phyloP scores from a whole-genome alignment of 441 rosid genomes.

The Codiaeum variegatum region DNA sequence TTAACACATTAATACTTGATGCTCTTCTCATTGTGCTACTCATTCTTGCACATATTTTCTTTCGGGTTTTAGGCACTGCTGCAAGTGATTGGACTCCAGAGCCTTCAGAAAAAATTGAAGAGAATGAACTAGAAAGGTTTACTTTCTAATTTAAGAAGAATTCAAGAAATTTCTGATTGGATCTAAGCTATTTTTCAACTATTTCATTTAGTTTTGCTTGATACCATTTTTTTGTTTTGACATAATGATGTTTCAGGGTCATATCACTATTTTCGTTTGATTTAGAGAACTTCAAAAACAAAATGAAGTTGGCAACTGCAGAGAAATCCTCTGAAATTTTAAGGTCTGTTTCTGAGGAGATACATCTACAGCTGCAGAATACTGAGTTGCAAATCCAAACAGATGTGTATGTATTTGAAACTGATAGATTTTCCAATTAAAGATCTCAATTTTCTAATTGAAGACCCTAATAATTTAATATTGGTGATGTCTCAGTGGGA shows the following conservation, averaged over 20 bases:
- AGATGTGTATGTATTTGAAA: constrained; percentile 54
- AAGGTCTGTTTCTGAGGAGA: constrained; percentile 64
- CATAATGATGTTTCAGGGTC: constrained; percentile 55
- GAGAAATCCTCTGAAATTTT: constrained; percentile 74
- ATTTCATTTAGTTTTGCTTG: constrained; percentile 17
- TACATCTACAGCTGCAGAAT: constrained; percentile 51
- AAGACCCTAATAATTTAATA: constrained; percentile 13
- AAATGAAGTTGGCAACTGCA: constrained; percentile 55
- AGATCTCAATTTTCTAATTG: constrained; percentile 16
- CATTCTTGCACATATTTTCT: constrained; percentile 14
- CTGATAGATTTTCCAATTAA: constrained; percentile 18
- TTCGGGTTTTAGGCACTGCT: constrained; percentile 32
- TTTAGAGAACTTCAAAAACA: constrained; percentile 58
- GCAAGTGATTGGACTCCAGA: constrained; percentile 42
- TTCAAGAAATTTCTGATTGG: not conserved
- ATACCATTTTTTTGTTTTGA: constrained; percentile 21
- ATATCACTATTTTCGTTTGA: constrained; percentile 53
- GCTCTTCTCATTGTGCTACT: constrained; percentile 13
- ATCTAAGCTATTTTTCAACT: constrained; percentile 12
- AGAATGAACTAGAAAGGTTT: constrained; percentile 66
- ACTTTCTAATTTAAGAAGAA: constrained; percentile 5
- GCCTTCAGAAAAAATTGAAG: constrained; percentile 45
- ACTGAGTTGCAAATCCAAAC: constrained; percentile 62
- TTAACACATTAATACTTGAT: constrained; percentile 16
- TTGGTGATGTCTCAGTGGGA: constrained; percentile 46